Evolutionary conservation across 192 early-diverging fungal species (phyloP), one percentile per base, ranked within the genome.

Genomic region (Phlyctochytrium bullatum): DNA sequence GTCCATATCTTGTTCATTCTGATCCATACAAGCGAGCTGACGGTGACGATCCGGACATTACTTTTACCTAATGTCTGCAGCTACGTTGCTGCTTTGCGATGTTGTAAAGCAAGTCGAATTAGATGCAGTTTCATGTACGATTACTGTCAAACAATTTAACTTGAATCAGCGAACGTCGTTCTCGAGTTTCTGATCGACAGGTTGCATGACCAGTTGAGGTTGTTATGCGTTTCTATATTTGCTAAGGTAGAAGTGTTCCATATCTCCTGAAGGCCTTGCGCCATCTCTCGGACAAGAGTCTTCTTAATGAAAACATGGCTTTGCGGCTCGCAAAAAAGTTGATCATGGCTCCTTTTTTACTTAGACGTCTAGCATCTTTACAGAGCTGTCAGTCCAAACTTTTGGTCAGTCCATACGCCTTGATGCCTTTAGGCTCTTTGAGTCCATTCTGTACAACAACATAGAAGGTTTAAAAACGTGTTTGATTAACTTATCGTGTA

Each of bases 1-100:
- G 90, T 0, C 78, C 85, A 34, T 84, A 87, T 52, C 73, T 96
- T 59, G 93, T 92, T 2, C 88, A 81, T 72, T 83, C 88, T 10
- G 95, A 96, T 57, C 88, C 89, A n/a, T 89, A 88, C 63, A 82
- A 88, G 33, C 89, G 96, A 63, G 89, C 92, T 34, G 90, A 89
- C 80, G 96, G 93, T 82, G 76, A 31, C 29, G 3, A 24, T 31
- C 30, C 29, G 34, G 23, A 24, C 58, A 23, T 24, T 27, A 10
- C 12, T 25, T 20, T 6, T 57, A 28, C 54, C 25, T 10, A 57
- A 64, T 28, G 36, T n/a, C 31, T 29, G 20, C 14, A 67, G 71
- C 50, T 4, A 69, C 47, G 30, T n/a, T n/a, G 29, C 32, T 73
- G 10, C 52, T 74, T 14, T 62, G 54, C 24, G 36, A 32, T 56